A percentile compares a stretch with the other conserved stretches of the same genome.
These are phyloP conservation scores for Leptographium flavum DNA, from an alignment of 2,329 filamentous ascomycete genomes.

Conservation along the genomic window DNA sequence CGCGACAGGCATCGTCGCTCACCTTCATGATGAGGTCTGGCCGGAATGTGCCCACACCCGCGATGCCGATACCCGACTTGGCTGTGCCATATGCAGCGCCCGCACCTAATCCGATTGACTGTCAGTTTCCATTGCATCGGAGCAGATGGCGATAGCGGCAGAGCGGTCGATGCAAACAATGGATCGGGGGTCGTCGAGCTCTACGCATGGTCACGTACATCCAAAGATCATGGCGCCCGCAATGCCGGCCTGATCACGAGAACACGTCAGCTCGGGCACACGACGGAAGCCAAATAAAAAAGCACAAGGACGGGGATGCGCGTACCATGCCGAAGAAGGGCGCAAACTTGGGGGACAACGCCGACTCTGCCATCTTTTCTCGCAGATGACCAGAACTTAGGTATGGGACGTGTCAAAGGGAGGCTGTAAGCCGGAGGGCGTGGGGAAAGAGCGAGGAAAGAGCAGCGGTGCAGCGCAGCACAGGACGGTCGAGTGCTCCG, in stretches of 20 bases:
- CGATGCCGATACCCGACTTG: slow-evolving; percentile 78
- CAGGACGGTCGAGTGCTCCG: background rate
- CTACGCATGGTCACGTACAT: slow-evolving; percentile 38
- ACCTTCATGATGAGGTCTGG: slow-evolving; percentile 89
- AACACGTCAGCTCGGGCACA: background rate
- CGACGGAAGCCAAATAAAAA: background rate
- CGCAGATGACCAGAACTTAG: background rate
- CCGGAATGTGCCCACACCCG: slow-evolving; percentile 71
- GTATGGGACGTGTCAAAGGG: too few relatives aligned
- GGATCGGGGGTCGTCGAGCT: background rate
- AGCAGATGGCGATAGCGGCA: slow-evolving; percentile 2
- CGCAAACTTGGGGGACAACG: slow-evolving; percentile 64
- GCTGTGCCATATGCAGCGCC: slow-evolving; percentile 80
- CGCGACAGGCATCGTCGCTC: slow-evolving; percentile 13
- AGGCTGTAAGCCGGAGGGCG: too few relatives aligned
- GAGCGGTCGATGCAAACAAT: slow-evolving; percentile 5
- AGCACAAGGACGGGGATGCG: too few relatives aligned
- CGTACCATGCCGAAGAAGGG: slow-evolving; percentile 81
- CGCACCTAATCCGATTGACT: slow-evolving; percentile 25
- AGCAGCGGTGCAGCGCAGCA: background rate
- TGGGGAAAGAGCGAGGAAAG: background rate
- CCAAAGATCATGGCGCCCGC: slow-evolving; percentile 73
- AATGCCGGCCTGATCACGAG: slow-evolving; percentile 49
- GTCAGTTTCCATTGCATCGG: background rate
- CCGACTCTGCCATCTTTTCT: slow-evolving; percentile 31